Evolutionary conservation across 2,329 filamentous ascomycete genomes (phyloP), one percentile per base, ranked within the genome.

Genomic region (Polychaeton citri): DNA sequence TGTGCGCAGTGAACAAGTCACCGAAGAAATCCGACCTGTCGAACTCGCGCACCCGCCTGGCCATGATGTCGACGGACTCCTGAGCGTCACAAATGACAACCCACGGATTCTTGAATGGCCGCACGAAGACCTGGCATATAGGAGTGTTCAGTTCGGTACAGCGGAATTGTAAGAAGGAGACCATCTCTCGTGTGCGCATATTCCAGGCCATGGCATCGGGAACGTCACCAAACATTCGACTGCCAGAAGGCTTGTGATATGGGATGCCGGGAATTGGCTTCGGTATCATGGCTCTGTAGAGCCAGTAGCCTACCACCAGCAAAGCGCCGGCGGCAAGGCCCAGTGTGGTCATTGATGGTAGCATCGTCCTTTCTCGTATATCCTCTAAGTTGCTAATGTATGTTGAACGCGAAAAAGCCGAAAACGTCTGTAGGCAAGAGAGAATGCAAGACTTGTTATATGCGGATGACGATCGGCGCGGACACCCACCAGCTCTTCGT

Each of bases 51-150:
- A 43, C 45, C 10, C 64, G 59, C 1, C 63, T 58, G 4, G 62
- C 47, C 18, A 68, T 54, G 30, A 69, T 55, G 42, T 68, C 65
- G 43, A 66, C 61, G 12, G 51, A 48, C 46, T 67, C 64, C 3
- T 51, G 50, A 7, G 54, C 60, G 38, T 67, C 65, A 15, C 57
- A 51, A 3, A 71, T 41, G 3, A 71, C 37, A 1, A 72, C 51
- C 46, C 55, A 59, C 2, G 67, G 69, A 19, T 51, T 52, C 1
- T 45, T 42, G 12, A 67, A 54, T 1, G 68, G 66, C 5, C 52
- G 50, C 35, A 68, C 47, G 45, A 71, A 71, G 5, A 64, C 49
- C 43, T 73, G 69, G 5, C 62, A 47, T 38, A 71, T 55, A 0
- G 65, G 63, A 8, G 57, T 58, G 5, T 60, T 43, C 32, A 60